A percentile compares a stretch with the other conserved stretches of the same genome.
Conservation (phyloP, 2,329 filamentous ascomycete genomes). For the Aspergillus glaucus region DNA sequence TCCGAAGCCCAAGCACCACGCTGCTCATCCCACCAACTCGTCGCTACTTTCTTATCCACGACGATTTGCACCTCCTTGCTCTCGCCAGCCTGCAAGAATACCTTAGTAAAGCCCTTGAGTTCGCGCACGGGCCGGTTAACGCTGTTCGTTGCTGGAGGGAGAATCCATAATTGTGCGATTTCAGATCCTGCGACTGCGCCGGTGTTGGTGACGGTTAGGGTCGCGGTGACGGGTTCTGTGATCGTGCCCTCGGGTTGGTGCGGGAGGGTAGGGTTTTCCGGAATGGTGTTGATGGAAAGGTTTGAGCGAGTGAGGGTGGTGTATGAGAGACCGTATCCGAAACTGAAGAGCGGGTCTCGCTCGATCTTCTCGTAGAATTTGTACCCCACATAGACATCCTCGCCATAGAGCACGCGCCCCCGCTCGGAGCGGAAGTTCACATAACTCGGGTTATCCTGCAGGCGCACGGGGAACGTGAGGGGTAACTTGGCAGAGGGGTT, state of each 20-base stretch:
- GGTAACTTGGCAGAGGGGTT: slow-evolving; percentile 72
- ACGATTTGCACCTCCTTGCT: slow-evolving; percentile 52
- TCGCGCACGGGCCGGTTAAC: slow-evolving; percentile 56
- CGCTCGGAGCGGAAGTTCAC: slow-evolving; percentile 64
- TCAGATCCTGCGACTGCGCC: slow-evolving; percentile 49
- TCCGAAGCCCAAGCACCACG: slow-evolving; percentile 60
- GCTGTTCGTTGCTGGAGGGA: slow-evolving; percentile 39
- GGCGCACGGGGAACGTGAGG: slow-evolving; percentile 61
- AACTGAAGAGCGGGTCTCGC: slow-evolving; percentile 61
- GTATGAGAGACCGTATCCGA: slow-evolving; percentile 72
- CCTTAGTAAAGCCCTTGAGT: slow-evolving; percentile 61
- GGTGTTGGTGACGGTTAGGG: slow-evolving; percentile 47
- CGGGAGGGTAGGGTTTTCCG: slow-evolving; percentile 31
- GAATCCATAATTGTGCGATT: slow-evolving; percentile 51
- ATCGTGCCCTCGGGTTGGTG: slow-evolving; percentile 18
- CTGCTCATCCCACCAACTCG: slow-evolving; percentile 66
- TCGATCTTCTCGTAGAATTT: slow-evolving; percentile 66
- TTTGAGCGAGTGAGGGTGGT: slow-evolving; percentile 57
- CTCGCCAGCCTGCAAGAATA: slow-evolving; percentile 56
- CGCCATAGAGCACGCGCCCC: slow-evolving; percentile 64
- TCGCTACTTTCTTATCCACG: slow-evolving; percentile 57
- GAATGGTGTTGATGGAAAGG: slow-evolving; percentile 29
- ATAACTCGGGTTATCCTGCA: slow-evolving; percentile 67
- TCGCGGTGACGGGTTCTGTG: slow-evolving; percentile 42
- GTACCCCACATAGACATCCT: slow-evolving; percentile 73